A percentile compares a stretch with the other conserved stretches of the same genome.
phyloP scores from a whole-genome alignment of 1,284 basidiomycete genomes.

The Phlebopus sp. region DNA sequence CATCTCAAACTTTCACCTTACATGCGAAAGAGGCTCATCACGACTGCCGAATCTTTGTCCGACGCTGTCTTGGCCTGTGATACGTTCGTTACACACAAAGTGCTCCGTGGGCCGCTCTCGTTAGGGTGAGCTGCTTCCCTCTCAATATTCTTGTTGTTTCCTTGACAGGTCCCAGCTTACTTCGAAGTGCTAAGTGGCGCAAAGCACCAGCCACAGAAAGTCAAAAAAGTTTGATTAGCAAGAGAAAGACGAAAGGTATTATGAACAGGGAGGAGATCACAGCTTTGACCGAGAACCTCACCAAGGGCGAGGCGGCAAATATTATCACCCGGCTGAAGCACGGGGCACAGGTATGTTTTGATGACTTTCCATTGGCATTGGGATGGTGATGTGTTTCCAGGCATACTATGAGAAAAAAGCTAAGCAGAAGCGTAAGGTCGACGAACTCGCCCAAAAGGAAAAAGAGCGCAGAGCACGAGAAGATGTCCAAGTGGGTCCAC shows the following conservation, averaged over 20 bases:
- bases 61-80: conserved; percentile 69
- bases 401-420: conserved; percentile 54
- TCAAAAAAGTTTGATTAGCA: conserved; percentile 65
- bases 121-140: conserved; percentile 41
- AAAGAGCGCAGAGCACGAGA: conserved; percentile 47
- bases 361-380: conserved; percentile 2
- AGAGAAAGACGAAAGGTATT: conserved; percentile 47
- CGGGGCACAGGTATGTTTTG: conserved; percentile 59
- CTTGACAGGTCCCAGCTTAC: conserved; percentile 43
- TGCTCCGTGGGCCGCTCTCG: conserved; percentile 47
- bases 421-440: conserved; percentile 40
- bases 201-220: conserved; percentile 57
- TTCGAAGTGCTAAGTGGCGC: conserved; percentile 75
- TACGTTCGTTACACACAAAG: conserved; percentile 55
- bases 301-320: conserved; percentile 76
- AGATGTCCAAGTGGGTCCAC: conserved; percentile 58
- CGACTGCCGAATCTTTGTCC: conserved; percentile 49
- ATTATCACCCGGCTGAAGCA: conserved; percentile 77
- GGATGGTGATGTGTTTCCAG: conserved; percentile 32
- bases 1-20: conserved; percentile 54
- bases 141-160: conserved; percentile 9
- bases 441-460: conserved; percentile 44
- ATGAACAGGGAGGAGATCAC: conserved; percentile 17
- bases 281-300: conserved; percentile 46
- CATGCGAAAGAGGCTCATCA: conserved; percentile 50